A percentile compares a stretch with the other conserved stretches of the same genome.
phyloP scores from a whole-genome alignment of 805 yeast species.

The Suhomyces vadensis region DNA sequence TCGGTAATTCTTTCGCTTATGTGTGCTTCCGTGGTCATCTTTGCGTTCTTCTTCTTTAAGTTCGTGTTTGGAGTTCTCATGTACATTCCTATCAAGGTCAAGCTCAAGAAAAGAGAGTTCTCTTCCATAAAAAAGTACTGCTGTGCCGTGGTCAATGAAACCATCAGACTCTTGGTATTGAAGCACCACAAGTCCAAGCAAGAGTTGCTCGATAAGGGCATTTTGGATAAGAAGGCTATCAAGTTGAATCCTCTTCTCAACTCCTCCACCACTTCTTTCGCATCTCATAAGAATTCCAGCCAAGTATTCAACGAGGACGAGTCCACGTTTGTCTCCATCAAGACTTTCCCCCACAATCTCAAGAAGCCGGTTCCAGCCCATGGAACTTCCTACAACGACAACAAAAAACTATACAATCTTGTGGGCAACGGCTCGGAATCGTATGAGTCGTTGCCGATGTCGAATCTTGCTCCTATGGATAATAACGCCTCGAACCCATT shows the following conservation, averaged over 20 bases:
- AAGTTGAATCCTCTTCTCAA: conserved; percentile 29
- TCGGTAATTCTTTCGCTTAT: conserved; percentile 75
- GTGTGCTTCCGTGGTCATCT: conserved; percentile 72
- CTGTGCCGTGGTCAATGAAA: conserved; percentile 56
- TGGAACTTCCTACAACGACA: conserved; percentile 15
- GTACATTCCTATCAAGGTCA: conserved; percentile 52
- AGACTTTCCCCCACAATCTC: conserved; percentile 5
- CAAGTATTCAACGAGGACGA: conserved; percentile 4
- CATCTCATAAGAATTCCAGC: conserved; percentile 9
- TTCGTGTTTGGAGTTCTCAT: conserved; percentile 55
- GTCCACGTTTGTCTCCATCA: conserved; percentile 3
- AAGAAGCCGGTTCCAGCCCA: conserved; percentile 4
- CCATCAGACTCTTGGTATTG: conserved; percentile 53
- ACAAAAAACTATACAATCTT: conserved; percentile 15
- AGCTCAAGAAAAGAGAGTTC: conserved; percentile 35
- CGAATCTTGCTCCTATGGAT: conserved; percentile 3
- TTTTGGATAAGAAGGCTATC: conserved; percentile 25
- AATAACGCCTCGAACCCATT: conserved; percentile 13
- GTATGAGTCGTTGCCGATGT: conserved; percentile 12
- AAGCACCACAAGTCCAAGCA: conserved; percentile 39
- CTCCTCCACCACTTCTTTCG: conserved; percentile 17
- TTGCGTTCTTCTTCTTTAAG: conserved; percentile 65
- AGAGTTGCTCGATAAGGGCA: conserved; percentile 33
- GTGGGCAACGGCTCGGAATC: conserved; percentile 3
- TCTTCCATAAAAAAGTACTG: conserved; percentile 61